Percentiles rank a stretch among this genome's conserved stretches.
Conservation (phyloP, 2,329 filamentous ascomycete species). For the Diplodia corticola region DNA sequence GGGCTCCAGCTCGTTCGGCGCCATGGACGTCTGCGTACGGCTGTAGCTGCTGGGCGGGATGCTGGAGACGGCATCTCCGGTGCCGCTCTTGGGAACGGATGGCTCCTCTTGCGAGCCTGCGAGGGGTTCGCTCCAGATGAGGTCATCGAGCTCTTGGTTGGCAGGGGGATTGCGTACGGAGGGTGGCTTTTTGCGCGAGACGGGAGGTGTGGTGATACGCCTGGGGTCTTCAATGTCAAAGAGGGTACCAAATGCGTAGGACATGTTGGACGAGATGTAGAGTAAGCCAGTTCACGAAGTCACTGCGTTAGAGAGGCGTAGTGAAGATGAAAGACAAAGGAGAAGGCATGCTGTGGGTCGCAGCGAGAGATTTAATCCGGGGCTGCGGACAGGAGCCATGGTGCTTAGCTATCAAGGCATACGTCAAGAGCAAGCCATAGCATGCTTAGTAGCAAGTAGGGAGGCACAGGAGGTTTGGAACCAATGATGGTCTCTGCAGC, state of each 20-base stretch:
- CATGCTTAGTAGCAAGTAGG: neutral
- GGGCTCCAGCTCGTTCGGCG: slow-evolving; percentile 43
- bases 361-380: neutral
- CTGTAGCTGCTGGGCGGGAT: slow-evolving; percentile 22
- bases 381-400: neutral
- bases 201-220: slow-evolving; percentile 1
- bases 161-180: neutral
- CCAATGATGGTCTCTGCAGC: too few species aligned
- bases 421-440: neutral
- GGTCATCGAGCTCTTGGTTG: slow-evolving; percentile 14
- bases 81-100: neutral
- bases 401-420: neutral
- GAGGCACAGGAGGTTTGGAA: neutral
- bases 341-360: neutral
- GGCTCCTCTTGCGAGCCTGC: neutral
- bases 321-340: too few species aligned
- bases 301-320: neutral
- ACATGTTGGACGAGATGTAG: neutral
- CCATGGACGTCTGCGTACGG: slow-evolving; percentile 26
- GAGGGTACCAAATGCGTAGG: neutral
- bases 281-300: too few species aligned
- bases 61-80: neutral
- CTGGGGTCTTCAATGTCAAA: slow-evolving; percentile 18
- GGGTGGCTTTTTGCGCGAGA: neutral
- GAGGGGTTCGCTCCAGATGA: slow-evolving; percentile 6